Percentiles rank a stretch among this genome's conserved stretches.
These are phyloP conservation scores for Colletotrichum zoysiae DNA, from an alignment of 2,329 filamentous ascomycete genomes.

Conservation along the genomic window DNA sequence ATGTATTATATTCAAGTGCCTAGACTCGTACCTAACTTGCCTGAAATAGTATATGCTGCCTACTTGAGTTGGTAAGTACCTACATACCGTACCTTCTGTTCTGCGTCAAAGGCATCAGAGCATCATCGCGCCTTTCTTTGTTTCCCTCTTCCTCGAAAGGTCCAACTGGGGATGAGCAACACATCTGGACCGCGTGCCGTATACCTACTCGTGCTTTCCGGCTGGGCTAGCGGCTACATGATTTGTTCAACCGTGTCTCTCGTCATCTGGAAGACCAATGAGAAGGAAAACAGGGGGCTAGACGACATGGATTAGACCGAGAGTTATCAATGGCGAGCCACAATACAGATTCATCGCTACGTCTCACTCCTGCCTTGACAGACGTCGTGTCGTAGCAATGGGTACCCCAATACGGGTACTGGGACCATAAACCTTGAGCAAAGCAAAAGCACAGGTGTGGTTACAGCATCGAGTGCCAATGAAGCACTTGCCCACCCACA, in stretches of 20 bases:
- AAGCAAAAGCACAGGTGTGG: slow-evolving; percentile 12
- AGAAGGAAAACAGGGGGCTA: background rate
- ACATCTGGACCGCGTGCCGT: background rate
- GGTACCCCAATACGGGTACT: background rate
- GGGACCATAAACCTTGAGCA: slow-evolving; percentile 4
- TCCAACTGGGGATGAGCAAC: background rate
- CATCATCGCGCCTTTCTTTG: background rate
- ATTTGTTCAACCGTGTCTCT: background rate
- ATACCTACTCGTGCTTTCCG: background rate
- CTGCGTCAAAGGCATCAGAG: background rate
- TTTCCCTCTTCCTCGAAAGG: background rate
- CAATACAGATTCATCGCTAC: background rate
- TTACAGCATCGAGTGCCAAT: slow-evolving; percentile 30
- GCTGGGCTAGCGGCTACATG: slow-evolving; percentile 25
- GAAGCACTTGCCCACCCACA: slow-evolving; percentile 37
- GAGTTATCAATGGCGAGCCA: background rate
- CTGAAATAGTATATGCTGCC: too few relatives aligned
- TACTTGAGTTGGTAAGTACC: too few relatives aligned
- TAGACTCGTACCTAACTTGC: too few relatives aligned
- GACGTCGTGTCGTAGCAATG: background rate
- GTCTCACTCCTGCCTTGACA: background rate
- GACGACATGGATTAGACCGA: background rate
- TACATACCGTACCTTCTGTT: background rate
- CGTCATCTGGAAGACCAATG: background rate
- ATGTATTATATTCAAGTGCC: too few relatives aligned